Evolutionary conservation across 176 grass and related monocot species (phyloP).

Genomic region (Rhynchospora tenuis): DNA sequence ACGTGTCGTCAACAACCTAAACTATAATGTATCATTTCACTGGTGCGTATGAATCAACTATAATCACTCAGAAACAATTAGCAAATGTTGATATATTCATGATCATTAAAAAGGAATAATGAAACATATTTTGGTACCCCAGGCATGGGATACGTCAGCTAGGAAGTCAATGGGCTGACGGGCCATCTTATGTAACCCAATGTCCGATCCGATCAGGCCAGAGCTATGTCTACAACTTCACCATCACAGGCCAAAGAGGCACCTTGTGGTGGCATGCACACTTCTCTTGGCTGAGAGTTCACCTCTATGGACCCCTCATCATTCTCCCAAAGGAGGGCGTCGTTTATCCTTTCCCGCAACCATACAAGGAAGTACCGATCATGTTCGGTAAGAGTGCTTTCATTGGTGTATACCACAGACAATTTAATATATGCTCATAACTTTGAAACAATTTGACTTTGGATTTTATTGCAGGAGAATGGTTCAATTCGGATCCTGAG

Average conservation of each 20-base stretch:
- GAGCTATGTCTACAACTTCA: slow-evolving; percentile 64
- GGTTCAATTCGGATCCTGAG: slow-evolving; percentile 64
- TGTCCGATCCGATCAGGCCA: slow-evolving; percentile 58
- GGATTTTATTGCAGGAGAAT: slow-evolving; percentile 45
- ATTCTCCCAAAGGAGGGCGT: slow-evolving; percentile 47
- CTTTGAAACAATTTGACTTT: slow-evolving; percentile 5
- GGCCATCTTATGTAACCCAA: slow-evolving; percentile 66
- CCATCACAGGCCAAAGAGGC: slow-evolving; percentile 45
- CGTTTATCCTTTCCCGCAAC: slow-evolving; percentile 57
- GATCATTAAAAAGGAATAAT: background rate
- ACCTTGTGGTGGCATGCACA: slow-evolving; percentile 95
- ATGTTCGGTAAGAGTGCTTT: slow-evolving; percentile 46
- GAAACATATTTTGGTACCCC: background rate
- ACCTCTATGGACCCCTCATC: slow-evolving; percentile 66
- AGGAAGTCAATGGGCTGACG: slow-evolving; percentile 62
- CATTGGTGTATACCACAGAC: background rate
- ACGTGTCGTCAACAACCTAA: slow-evolving; percentile 62
- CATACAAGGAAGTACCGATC: slow-evolving; percentile 61
- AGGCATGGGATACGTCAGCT: slow-evolving; percentile 70
- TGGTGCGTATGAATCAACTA: slow-evolving; percentile 30
- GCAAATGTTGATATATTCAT: background rate
- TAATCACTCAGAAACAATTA: background rate
- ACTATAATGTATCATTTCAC: slow-evolving; percentile 64
- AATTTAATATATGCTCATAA: background rate
- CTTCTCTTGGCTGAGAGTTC: slow-evolving; percentile 72